Evolutionary conservation across 2,329 filamentous ascomycete species (phyloP), one percentile per base, ranked within the genome.

Genomic region (Harringtonia lauricola): DNA sequence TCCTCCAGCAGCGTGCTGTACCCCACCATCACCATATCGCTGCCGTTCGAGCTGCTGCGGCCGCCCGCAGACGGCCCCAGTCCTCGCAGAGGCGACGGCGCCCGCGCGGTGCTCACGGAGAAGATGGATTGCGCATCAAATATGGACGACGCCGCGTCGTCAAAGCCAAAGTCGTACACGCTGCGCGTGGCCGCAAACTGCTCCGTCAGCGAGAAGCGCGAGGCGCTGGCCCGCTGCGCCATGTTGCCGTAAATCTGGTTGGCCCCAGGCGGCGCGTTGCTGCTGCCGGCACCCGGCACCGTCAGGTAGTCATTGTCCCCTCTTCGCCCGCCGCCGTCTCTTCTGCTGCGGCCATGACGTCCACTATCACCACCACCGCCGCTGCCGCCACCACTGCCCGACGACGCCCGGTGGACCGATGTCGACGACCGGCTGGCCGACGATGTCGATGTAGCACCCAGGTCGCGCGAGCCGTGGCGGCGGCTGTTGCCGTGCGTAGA

Each of bases 81-180:
- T 10, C 24, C 24, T 10, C 24, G 24, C 7, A n/a, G 15, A 12
- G 19, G 57, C 54, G 19, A 57, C 53, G 28, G 51, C n/a, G 34
- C 43, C 4, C 38, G 38, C 8, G 39, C 30, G 14, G 41, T 48
- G 22, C 46, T 48, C 3, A 48, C 41, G 0, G 48, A 48, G 17
- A 49, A 50, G 30, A 52, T 39, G 17, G 50, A 51, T 26, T 44
- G 42, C 7, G 40, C 39, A 40, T 66, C 64, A 43, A 64, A 55
- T 36, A 68, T 54, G 17, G 67, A 70, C 34, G 65, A 67, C 18
- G 58, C 62, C 15, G 22, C 39, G 48, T 71, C 68, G 51, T 71
- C 68, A 44, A 66, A 67, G 50, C 61, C 68, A 41, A 71, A 67
- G 39, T 69, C 66, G 40, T 64, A 66, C 46, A 71, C 67, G 39